Percentiles rank a stretch among this genome's conserved stretches.
These are phyloP conservation scores for Ustilago crameri DNA, from an alignment of 1,284 basidiomycete species.

Conservation along the genomic window DNA sequence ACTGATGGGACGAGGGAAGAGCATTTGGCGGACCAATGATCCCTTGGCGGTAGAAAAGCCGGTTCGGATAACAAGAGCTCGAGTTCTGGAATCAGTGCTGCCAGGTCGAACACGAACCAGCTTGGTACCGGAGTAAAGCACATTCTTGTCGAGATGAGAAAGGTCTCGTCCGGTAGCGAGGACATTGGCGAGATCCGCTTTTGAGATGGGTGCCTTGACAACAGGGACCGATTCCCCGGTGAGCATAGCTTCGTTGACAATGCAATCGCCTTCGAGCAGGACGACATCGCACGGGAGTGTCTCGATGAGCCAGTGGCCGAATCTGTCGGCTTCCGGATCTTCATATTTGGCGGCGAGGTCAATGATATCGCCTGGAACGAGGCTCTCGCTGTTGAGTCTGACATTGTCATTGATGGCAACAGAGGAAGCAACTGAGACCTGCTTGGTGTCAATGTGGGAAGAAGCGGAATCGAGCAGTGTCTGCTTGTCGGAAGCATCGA, in stretches of 20 bases:
- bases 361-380: slow-evolving; percentile 55
- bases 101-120: slow-evolving; percentile 84
- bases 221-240: slow-evolving; percentile 96
- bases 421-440: background rate
- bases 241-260: slow-evolving; percentile 98
- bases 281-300: slow-evolving; percentile 86
- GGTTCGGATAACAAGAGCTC: slow-evolving; percentile 88
- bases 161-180: slow-evolving; percentile 71
- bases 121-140: slow-evolving; percentile 90
- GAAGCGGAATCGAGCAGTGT: background rate
- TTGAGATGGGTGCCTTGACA: slow-evolving; percentile 78
- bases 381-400: slow-evolving; percentile 31
- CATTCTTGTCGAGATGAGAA: slow-evolving; percentile 82
- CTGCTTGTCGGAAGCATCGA: slow-evolving; percentile 6
- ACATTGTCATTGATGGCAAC: background rate
- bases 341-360: slow-evolving; percentile 20
- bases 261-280: slow-evolving; percentile 91
- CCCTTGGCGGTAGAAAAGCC: slow-evolving; percentile 99
- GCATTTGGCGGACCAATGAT: slow-evolving; percentile 93
- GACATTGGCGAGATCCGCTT: slow-evolving; percentile 45
- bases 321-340: background rate
- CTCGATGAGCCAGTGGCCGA: slow-evolving; percentile 25
- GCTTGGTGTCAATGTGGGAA: slow-evolving; percentile 3
- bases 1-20: slow-evolving; percentile 97
- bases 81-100: slow-evolving; percentile 75